A percentile compares a stretch with the other conserved stretches of the same genome.
These are phyloP conservation scores for Podospora comata DNA, from an alignment of 495 filamentous ascomycete species.

Conservation along the genomic window DNA sequence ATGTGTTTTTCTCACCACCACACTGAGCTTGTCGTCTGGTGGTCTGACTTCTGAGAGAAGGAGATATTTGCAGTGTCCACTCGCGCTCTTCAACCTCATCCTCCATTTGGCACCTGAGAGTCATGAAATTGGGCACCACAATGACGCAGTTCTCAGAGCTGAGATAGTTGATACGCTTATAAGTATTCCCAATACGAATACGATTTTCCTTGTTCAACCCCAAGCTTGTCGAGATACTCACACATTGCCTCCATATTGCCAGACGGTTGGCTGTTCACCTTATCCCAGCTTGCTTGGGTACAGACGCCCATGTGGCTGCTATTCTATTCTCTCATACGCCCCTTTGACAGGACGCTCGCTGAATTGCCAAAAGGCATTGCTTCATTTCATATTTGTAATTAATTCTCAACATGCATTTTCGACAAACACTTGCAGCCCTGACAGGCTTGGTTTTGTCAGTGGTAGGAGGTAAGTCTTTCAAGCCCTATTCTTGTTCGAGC, in stretches of 20 bases:
- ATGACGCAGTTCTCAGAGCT: neutral
- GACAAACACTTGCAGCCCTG: conserved; percentile 28
- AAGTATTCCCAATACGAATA: neutral
- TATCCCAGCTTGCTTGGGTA: conserved; percentile 13
- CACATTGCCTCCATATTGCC: neutral
- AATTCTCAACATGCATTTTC: conserved; percentile 31
- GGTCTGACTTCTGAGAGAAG: neutral
- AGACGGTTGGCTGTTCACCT: conserved; percentile 14
- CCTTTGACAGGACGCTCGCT: conserved; percentile 28
- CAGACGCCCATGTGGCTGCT: conserved; percentile 29
- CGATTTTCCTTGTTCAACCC: neutral
- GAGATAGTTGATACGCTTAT: neutral
- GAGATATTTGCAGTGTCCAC: neutral
- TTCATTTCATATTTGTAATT: conserved; percentile 29
- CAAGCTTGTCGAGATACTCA: neutral
- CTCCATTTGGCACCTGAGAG: neutral
- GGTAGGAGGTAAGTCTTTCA: conserved; percentile 28
- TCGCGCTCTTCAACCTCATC: neutral
- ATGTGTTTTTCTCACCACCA: neutral
- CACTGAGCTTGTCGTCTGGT: neutral
- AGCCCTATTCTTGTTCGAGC: neutral
- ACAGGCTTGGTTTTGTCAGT: conserved; percentile 31
- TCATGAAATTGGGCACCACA: neutral
- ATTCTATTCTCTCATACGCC: conserved; percentile 23
- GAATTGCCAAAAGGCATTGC: neutral